phyloP scores from a whole-genome alignment of 176 grass and related monocot species.

The Puya raimondii region DNA sequence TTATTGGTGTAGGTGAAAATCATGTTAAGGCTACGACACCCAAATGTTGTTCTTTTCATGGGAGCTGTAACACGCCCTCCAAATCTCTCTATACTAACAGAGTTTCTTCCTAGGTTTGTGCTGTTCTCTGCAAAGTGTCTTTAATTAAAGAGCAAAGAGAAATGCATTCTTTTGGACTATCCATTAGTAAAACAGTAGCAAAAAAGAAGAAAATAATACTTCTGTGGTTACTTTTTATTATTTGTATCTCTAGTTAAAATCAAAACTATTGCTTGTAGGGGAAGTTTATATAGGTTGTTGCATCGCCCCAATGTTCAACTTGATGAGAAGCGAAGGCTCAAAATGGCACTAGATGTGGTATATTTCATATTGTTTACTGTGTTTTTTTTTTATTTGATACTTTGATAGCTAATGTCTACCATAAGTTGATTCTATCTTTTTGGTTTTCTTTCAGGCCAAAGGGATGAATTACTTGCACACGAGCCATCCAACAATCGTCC shows the following conservation, averaged over 20 bases:
- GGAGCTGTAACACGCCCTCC: constrained; percentile 88
- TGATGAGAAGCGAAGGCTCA: constrained; percentile 70
- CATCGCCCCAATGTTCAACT: constrained; percentile 77
- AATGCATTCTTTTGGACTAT: constrained; percentile 16
- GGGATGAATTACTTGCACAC: constrained; percentile 97
- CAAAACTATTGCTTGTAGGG: constrained; percentile 35
- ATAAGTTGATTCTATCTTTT: neutral
- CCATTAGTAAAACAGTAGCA: neutral
- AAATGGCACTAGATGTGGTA: constrained; percentile 99
- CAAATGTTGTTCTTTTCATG: constrained; percentile 99
- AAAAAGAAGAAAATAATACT: constrained; percentile 3
- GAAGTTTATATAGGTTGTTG: constrained; percentile 89
- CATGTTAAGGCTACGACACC: constrained; percentile 91
- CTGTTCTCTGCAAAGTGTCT: neutral
- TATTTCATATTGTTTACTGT: constrained; percentile 24
- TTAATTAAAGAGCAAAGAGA: constrained; percentile 3
- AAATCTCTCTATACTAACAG: constrained; percentile 96
- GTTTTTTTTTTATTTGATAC: neutral
- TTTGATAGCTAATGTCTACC: neutral
- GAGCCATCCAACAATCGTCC: constrained; percentile 93
- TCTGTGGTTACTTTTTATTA: neutral
- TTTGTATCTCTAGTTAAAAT: neutral
- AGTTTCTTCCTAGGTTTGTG: constrained; percentile 87
- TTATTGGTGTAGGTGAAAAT: constrained; percentile 62
- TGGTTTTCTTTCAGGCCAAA: constrained; percentile 65